A percentile compares a stretch with the other conserved stretches of the same genome.
These are phyloP conservation scores for Neoboletus magnificus DNA, from an alignment of 768 basidiomycete genomes.

Conservation along the genomic window DNA sequence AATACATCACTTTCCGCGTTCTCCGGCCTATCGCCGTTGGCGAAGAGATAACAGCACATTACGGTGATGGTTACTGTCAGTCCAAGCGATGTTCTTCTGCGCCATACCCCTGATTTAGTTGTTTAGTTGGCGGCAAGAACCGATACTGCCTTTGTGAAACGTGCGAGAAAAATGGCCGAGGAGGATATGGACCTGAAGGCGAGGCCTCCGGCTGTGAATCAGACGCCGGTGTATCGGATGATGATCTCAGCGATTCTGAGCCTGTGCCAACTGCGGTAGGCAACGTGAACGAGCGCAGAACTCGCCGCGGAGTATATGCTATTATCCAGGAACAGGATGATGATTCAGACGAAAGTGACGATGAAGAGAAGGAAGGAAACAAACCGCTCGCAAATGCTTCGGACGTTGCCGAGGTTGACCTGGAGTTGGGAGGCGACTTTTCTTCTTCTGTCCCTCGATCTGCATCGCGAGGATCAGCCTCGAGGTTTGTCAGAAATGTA, in stretches of 20 bases:
- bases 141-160: slow-evolving; percentile 83
- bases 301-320: slow-evolving; percentile 79
- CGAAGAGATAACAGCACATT: slow-evolving; percentile 88
- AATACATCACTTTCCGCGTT: slow-evolving; percentile 86
- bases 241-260: slow-evolving; percentile 36
- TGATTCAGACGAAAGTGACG: slow-evolving; percentile 61
- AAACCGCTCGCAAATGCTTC: slow-evolving; percentile 45
- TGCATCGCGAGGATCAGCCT: slow-evolving; percentile 25
- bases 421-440: slow-evolving; percentile 41
- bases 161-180: slow-evolving; percentile 71
- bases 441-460: slow-evolving; percentile 21
- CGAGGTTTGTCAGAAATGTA: slow-evolving; percentile 20
- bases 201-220: slow-evolving; percentile 48
- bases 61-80: slow-evolving; percentile 89
- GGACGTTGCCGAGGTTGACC: slow-evolving; percentile 50
- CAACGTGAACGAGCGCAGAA: slow-evolving; percentile 77
- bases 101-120: slow-evolving; percentile 29
- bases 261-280: slow-evolving; percentile 47
- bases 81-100: slow-evolving; percentile 27
- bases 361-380: slow-evolving; percentile 47
- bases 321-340: slow-evolving; percentile 57
- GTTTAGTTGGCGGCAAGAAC: slow-evolving; percentile 61
- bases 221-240: slow-evolving; percentile 39
- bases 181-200: slow-evolving; percentile 63
- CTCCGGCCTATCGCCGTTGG: slow-evolving; percentile 73